Evolutionary conservation across 2,329 filamentous ascomycete genomes (phyloP), one percentile per base, ranked within the genome.

Genomic region (Trematosphaeria pertusa): DNA sequence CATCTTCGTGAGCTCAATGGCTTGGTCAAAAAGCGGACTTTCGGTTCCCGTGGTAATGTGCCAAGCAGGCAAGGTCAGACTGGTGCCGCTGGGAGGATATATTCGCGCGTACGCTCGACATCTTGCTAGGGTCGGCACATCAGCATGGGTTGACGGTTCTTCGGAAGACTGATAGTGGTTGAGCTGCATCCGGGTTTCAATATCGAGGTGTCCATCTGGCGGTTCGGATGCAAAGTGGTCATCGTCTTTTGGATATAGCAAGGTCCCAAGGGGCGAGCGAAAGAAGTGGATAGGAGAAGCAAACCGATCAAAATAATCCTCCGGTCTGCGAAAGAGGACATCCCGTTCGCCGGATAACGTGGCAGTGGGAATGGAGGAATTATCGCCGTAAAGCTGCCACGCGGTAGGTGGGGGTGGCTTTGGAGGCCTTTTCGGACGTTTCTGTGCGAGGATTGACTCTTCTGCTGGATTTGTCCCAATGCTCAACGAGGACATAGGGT

Each of bases 271-370:
- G 5, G 77, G 67, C 1, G 77, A 77, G 37, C 78, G 76, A 49
- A 81, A 79, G 64, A 79, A 79, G 33, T 78, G 71, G 3, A 76
- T 65, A 3, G 78, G 77, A 5, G 76, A 79, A 1, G 75, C 76
- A 53, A 80, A 81, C 3, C 75, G 73, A 54, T 81, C 78, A 45
- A 78, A 78, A 47, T 71, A 78, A 40, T 74, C 61, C 31, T 73
- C 71, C 9, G 72, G 66, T 34, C 67, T 72, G 8, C 59, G 54
- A 56, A 81, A 81, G 1, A 78, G 52, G 1, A 56, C 38, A 12
- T 67, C 58, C 38, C 77, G 65, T 18, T 73, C 60, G 14, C 54
- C 55, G 14, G 65, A 56, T 9, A 77, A 51, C 6, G 58, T 60
- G 20, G 58, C 30, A 0, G 60, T 56, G 0, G 68, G 65, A n/a